Evolutionary conservation across 2,329 filamentous ascomycete genomes (phyloP), one percentile per base, ranked within the genome.

Genomic region (Metarhizium humberi): DNA sequence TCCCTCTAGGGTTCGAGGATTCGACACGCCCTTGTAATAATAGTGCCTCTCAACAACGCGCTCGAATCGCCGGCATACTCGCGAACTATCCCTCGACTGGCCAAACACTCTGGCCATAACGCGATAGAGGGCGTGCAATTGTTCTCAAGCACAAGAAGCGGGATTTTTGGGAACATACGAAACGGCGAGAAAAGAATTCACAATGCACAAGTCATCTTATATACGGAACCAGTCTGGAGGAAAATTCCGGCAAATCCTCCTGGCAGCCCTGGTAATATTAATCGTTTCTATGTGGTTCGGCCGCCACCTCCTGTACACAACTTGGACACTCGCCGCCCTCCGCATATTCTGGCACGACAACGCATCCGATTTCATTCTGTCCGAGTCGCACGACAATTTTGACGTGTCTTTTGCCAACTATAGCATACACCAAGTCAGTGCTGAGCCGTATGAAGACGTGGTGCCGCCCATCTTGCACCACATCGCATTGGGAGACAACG

Each of bases 381-480:
- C 67, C 6, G 49, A 59, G 18, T 54, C 58, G 8, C 56, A 56
- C 55, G 66, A 69, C 56, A 52, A 48, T 32, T 70, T 70, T 52
- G 67, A 70, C 52, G 56, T 71, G n/a, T 68, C 63, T 16, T 70
- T 71, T 54, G 59, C 58, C 18, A 67, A 66, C 54, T 70, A 71
- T 58, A 60, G 59, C 56, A 55, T 36, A n/a, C 36, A 59, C 14
- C 67, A 69, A 56, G 57, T 61, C n/a, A 62, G 61, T 34, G 64
- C 68, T 6, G 56, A 56, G 29, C 63, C 66, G 7, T 62, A 64
- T 54, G 54, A 62, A 29, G 67, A 70, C 55, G 58, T 61, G 7
- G 63, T 72, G 3, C 69, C 69, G 3, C 61, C 68, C n/a, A 56
- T 71, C 13, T 54, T 71, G 30, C 69, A 71, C 49, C 69, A 71